Evolutionary conservation across 2,329 filamentous ascomycete genomes (phyloP).

Genomic region (Penicillium polonicum): DNA sequence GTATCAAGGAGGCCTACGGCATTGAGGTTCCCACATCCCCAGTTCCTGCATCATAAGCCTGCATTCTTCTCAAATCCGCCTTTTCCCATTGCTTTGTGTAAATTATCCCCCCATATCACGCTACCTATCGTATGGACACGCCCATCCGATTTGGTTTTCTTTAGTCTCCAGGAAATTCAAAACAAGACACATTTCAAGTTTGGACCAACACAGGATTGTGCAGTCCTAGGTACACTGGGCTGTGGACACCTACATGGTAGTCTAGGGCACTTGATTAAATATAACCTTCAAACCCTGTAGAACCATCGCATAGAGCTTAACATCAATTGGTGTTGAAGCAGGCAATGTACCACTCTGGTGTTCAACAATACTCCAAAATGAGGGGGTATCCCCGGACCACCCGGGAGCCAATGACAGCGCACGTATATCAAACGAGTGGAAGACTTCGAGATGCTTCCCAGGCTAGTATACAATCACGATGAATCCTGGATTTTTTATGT

Average conservation of each 20-base stretch:
- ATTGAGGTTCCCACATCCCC: constrained; percentile 72
- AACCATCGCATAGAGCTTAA: background rate
- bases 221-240: background rate
- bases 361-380: background rate
- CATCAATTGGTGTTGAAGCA: background rate
- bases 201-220: background rate
- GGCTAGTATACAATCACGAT: background rate
- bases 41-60: constrained; percentile 41
- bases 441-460: background rate
- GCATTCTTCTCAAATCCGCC: constrained; percentile 20
- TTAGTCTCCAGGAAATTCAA: constrained; percentile 15
- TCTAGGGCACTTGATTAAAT: too few species aligned
- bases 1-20: constrained; percentile 83
- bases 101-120: constrained; percentile 30
- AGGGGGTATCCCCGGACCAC: constrained; percentile 9
- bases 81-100: constrained; percentile 29
- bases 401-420: constrained; percentile 27
- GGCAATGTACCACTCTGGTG: background rate
- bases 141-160: constrained; percentile 20
- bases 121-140: constrained; percentile 23
- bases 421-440: constrained; percentile 30
- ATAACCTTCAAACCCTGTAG: background rate
- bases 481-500: background rate
- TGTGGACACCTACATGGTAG: background rate
- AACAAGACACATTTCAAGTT: constrained; percentile 8